Conservation (phyloP, 441 rosid genomes). For the Syzygium malaccense region DNA sequence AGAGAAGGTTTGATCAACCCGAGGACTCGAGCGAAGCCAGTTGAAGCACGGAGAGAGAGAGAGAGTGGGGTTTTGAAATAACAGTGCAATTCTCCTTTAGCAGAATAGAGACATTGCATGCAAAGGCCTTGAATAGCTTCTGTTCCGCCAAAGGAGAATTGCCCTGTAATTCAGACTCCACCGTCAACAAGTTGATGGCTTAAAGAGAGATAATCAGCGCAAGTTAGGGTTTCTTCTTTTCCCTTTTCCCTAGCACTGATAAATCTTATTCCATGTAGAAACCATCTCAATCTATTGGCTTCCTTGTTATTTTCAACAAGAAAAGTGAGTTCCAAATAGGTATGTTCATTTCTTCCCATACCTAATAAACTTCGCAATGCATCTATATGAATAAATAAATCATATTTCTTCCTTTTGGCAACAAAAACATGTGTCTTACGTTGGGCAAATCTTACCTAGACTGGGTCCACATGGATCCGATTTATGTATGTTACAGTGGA, state of each 20-base stretch:
- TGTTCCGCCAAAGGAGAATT: background rate
- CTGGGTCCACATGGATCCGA: background rate
- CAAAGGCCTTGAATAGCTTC: background rate
- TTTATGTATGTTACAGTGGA: background rate
- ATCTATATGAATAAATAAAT: background rate
- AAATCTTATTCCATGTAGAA: background rate
- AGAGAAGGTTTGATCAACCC: background rate
- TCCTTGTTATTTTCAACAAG: background rate
- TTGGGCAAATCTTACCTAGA: background rate
- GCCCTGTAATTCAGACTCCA: background rate
- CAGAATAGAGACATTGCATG: background rate
- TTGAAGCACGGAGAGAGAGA: background rate
- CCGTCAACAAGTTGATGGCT: background rate
- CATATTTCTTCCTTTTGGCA: background rate
- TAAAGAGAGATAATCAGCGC: background rate
- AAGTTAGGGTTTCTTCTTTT: background rate
- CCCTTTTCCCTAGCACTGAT: background rate
- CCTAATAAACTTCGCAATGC: background rate
- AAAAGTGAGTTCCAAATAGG: background rate
- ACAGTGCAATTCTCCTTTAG: background rate
- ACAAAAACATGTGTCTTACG: background rate
- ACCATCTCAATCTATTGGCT: background rate
- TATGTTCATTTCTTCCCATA: background rate
- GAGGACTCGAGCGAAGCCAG: background rate
- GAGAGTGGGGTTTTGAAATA: background rate